A percentile compares a stretch with the other conserved stretches of the same genome.
phyloP scores from a whole-genome alignment of 192 early-diverging fungal genomes.

The Blastocladiella britannica region DNA sequence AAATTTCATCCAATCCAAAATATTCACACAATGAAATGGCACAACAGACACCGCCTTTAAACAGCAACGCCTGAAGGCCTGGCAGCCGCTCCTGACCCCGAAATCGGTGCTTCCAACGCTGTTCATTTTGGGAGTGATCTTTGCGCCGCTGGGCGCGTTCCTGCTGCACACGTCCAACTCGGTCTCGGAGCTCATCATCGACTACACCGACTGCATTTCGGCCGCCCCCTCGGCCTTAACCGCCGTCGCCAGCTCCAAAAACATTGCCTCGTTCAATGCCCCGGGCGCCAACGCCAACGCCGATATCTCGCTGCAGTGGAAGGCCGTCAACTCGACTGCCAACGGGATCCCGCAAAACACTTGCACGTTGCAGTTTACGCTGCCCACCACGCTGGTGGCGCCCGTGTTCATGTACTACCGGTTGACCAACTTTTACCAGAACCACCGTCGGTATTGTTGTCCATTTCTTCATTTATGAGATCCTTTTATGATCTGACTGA shows the following conservation, averaged over 20 bases:
- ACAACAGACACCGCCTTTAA: slow-evolving; percentile 87
- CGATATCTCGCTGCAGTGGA: slow-evolving; percentile 15
- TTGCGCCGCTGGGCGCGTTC: slow-evolving; percentile 84
- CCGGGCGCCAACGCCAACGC: not conserved
- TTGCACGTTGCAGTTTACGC: slow-evolving; percentile 54
- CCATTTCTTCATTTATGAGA: too few species aligned
- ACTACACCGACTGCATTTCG: slow-evolving; percentile 74
- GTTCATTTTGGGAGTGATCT: slow-evolving; percentile 79
- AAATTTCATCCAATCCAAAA: too few species aligned
- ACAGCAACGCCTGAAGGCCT: slow-evolving; percentile 95
- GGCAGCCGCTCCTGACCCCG: slow-evolving; percentile 97
- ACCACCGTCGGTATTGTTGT: slow-evolving; percentile 73
- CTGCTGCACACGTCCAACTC: slow-evolving; percentile 22
- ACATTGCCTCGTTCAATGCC: slow-evolving; percentile 3
- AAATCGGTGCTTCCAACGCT: slow-evolving; percentile 93
- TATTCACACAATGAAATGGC: too few species aligned
- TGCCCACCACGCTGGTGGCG: slow-evolving; percentile 40
- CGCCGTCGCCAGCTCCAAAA: not conserved
- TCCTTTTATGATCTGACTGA: too few species aligned
- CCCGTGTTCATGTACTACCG: slow-evolving; percentile 88
- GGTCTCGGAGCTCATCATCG: slow-evolving; percentile 65
- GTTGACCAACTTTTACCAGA: slow-evolving; percentile 97
- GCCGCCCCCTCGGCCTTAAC: slow-evolving; percentile 1
- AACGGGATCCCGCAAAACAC: too few species aligned
- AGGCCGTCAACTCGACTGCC: slow-evolving; percentile 19